A percentile compares a stretch with the other conserved stretches of the same genome.
Evolutionary conservation across 176 grass and related monocot genomes (phyloP).

Genomic region (Zea mays): DNA sequence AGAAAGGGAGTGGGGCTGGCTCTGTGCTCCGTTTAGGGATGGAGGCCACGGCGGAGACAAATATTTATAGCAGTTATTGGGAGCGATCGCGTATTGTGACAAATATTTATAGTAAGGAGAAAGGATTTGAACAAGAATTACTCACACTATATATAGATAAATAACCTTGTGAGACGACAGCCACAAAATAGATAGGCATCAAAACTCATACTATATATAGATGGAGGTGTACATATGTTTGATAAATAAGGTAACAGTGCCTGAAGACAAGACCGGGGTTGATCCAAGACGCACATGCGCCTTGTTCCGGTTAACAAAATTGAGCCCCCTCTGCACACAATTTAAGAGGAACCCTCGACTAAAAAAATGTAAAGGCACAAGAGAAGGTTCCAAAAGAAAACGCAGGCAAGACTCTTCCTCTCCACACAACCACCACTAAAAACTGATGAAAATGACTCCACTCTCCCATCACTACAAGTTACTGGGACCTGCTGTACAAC

Average conservation of each 20-base stretch:
- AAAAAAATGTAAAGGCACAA: conserved; percentile 42
- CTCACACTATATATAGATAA: neutral
- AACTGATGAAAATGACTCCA: conserved; percentile 36
- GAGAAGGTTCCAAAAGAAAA: conserved; percentile 59
- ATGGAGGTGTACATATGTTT: conserved; percentile 40
- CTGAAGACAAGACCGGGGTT: conserved; percentile 20
- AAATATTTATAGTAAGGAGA: too few species aligned
- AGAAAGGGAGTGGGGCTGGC: too few species aligned
- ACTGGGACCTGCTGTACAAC: conserved; percentile 83
- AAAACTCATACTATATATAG: conserved; percentile 52
- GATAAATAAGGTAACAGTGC: conserved; percentile 39
- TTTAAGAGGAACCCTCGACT: conserved; percentile 42
- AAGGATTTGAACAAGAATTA: too few species aligned
- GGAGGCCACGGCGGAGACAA: too few species aligned
- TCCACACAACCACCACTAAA: conserved; percentile 42
- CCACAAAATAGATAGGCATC: conserved; percentile 17
- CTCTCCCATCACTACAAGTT: conserved; percentile 40
- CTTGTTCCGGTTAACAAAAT: conserved; percentile 51
- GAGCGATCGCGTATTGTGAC: too few species aligned
- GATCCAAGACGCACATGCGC: conserved; percentile 12
- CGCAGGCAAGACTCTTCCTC: conserved; percentile 48
- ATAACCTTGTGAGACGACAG: neutral
- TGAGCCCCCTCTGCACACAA: conserved; percentile 51
- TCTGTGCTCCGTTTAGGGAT: too few species aligned
- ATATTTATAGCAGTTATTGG: too few species aligned